A percentile compares a stretch with the other conserved stretches of the same genome.
Conservation (phyloP, 345 rosid genomes). For the Noccaea caerulescens region DNA sequence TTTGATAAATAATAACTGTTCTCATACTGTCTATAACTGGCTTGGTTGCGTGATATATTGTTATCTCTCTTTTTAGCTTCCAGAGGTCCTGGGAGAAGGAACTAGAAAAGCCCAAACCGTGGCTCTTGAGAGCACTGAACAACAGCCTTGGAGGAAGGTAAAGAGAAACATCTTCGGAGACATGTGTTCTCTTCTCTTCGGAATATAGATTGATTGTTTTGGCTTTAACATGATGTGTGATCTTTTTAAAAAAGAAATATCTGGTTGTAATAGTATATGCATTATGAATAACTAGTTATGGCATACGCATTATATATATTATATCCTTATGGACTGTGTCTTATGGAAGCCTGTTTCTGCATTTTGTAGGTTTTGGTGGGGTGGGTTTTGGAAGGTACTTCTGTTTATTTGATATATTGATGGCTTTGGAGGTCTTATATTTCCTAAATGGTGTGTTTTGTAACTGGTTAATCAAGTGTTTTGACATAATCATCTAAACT, state of each 20-base stretch:
- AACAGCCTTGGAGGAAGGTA: conserved; percentile 95
- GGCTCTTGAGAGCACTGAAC: conserved; percentile 87
- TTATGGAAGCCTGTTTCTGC: conserved; percentile 31
- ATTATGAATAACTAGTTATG: conserved; percentile 17
- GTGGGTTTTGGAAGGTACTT: conserved; percentile 98
- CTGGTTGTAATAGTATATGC: conserved; percentile 2
- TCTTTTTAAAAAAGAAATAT: background rate
- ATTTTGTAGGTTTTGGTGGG: conserved; percentile 91
- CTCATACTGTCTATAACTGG: conserved; percentile 27
- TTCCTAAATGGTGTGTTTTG: conserved; percentile 18
- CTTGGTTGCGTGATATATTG: conserved; percentile 31
- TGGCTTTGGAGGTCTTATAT: conserved; percentile 10
- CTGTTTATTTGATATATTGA: conserved; percentile 29
- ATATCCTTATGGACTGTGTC: conserved; percentile 27
- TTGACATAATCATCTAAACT: conserved; percentile 23
- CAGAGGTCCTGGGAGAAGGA: conserved; percentile 88
- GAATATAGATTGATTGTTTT: conserved; percentile 20
- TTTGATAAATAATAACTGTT: conserved; percentile 25
- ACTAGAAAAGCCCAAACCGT: conserved; percentile 72
- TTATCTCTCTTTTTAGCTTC: conserved; percentile 58
- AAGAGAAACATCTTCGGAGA: conserved; percentile 17
- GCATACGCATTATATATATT: background rate
- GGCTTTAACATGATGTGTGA: conserved; percentile 18
- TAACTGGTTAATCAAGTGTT: conserved; percentile 30
- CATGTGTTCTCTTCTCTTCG: conserved; percentile 20